Evolutionary conservation across 805 yeast genomes (phyloP).

Genomic region (Starmerella stigmatis): DNA sequence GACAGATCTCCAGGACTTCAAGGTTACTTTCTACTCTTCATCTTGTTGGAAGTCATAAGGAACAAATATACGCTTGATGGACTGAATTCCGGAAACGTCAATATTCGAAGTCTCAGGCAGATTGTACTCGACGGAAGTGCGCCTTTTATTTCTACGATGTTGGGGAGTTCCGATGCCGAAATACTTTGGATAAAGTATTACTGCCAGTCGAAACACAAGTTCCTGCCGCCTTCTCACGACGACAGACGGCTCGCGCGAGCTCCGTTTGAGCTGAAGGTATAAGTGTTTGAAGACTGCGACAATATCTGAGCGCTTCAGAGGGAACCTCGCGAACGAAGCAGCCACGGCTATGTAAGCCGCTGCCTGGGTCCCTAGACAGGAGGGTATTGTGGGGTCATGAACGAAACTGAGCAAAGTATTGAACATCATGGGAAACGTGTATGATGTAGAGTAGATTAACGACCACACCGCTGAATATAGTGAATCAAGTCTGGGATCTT

Average conservation of each 20-base stretch:
- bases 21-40: background rate
- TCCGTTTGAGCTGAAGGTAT: background rate
- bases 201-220: slow-evolving; percentile 1
- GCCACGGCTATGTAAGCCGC: slow-evolving; percentile 5
- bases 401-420: background rate
- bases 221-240: background rate
- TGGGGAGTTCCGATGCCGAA: background rate
- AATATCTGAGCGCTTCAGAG: background rate
- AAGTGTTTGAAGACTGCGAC: background rate
- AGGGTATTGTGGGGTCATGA: background rate
- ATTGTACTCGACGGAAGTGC: background rate
- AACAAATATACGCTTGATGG: background rate
- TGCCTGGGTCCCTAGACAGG: slow-evolving; percentile 5
- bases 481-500: background rate
- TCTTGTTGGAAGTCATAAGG: background rate
- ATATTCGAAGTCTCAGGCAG: background rate
- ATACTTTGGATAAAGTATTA: background rate
- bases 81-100: background rate
- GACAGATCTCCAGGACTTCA: no score
- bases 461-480: slow-evolving; percentile 14
- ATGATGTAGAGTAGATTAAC: slow-evolving; percentile 1
- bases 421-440: slow-evolving; percentile 12
- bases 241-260: background rate
- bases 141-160: no score
- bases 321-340: background rate